Conservation (phyloP, 495 filamentous ascomycete genomes). For the Trichoderma virens region DNA sequence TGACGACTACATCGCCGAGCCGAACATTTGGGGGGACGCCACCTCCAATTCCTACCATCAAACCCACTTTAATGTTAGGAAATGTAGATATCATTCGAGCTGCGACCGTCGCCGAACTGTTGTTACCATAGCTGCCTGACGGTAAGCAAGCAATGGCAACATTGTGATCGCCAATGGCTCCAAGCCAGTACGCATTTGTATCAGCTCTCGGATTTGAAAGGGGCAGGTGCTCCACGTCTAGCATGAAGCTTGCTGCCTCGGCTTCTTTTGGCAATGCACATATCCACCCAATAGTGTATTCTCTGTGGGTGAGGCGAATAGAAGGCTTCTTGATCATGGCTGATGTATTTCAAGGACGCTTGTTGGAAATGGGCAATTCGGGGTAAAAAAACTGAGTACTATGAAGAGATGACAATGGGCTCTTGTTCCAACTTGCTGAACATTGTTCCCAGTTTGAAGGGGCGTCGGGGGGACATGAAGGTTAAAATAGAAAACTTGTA, state of each 20-base stretch:
- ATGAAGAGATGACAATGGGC: too few relatives aligned
- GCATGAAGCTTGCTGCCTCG: not conserved
- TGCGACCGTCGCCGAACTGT: constrained; percentile 24
- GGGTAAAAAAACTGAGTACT: too few relatives aligned
- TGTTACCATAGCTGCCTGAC: constrained; percentile 18
- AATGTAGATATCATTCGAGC: constrained; percentile 28
- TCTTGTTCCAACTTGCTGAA: too few relatives aligned
- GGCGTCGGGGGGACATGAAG: too few relatives aligned
- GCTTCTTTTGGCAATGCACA: not conserved
- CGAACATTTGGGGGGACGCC: constrained; percentile 27
- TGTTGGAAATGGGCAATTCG: too few relatives aligned
- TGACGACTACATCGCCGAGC: constrained; percentile 38
- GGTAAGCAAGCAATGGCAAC: constrained; percentile 38
- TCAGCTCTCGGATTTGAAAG: not conserved
- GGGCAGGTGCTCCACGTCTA: not conserved
- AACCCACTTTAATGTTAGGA: constrained; percentile 25
- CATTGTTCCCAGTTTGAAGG: too few relatives aligned
- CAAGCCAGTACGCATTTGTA: constrained; percentile 22
- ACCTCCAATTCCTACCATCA: constrained; percentile 38
- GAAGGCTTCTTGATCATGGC: too few relatives aligned
- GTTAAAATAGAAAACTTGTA: too few relatives aligned
- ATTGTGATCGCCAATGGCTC: constrained; percentile 27
- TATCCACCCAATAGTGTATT: not conserved
- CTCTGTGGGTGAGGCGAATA: too few relatives aligned
- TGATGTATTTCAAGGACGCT: too few relatives aligned